Evolutionary conservation across 78 protist species (phyloP), one percentile per base, ranked within the genome.

Genomic region (Dictyostelium capitatum): DNA sequence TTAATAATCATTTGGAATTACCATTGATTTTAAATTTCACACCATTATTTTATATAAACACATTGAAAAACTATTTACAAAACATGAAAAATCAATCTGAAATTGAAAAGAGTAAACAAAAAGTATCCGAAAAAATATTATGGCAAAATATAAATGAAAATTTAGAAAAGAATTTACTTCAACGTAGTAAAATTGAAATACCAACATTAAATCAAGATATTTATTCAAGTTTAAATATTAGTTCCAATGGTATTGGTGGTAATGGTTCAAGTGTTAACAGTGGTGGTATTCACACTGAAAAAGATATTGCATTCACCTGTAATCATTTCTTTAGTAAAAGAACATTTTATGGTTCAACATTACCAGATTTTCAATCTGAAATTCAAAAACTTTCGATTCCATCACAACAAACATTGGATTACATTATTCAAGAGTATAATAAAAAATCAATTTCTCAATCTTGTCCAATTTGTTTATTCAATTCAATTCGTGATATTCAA

Each of bases 181-280:
- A 47, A n/a, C 57, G 92, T 62, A 87, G 83, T 59, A 87, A 87
- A 69, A 87, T 87, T 87, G 83, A 87, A 64, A 87, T 87, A 47
- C 92, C 67, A 23, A 32, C 92, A 57, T 28, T 84, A 6, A 65
- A 65, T 28, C 73, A 65, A 65, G 73, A 65, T 65, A 72, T 72
- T 46, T 32, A 46, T 43, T 17, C 69, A 25, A 57, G 77, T 8
- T 32, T 59, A 10, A 57, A 17, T 14, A 11, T 14, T 37, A 19
- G 25, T 19, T 4, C n/a, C 8, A 19, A 14, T 59, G 30, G 15
- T 1, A 37, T 28, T 43, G 70, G 53, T 25, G 9, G 43, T 23
- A 47, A 8, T n/a, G 43, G 43, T 37, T 37, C 2, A 37, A 37
- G 2, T 37, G 1, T 51, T 20, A 1, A 7, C 1, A 30, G 11